Evolutionary conservation across 2,329 filamentous ascomycete genomes (phyloP).

Genomic region (Chrysoporthe cubensis): DNA sequence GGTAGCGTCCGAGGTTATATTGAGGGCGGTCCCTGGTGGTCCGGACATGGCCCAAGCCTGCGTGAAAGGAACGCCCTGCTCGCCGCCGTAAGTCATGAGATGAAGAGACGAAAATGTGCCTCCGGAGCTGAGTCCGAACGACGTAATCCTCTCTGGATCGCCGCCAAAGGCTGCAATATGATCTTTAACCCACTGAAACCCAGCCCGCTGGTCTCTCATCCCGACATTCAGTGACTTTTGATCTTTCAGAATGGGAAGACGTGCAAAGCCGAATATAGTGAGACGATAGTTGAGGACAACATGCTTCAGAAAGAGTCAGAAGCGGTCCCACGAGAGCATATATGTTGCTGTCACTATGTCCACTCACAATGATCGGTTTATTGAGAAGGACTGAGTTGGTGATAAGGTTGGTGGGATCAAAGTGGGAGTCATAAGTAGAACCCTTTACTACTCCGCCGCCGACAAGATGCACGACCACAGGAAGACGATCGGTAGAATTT

Average conservation of each 20-base stretch:
- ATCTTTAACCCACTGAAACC: conserved; percentile 36
- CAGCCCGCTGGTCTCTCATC: conserved; percentile 35
- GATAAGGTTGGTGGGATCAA: conserved; percentile 33
- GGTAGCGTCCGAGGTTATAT: conserved; percentile 37
- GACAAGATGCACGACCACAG: conserved; percentile 35
- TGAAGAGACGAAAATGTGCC: conserved; percentile 35
- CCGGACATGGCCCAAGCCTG: conserved; percentile 41
- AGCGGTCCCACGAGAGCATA: too few species aligned
- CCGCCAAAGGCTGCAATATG: conserved; percentile 37
- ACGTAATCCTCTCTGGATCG: conserved; percentile 33
- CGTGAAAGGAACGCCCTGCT: conserved; percentile 39
- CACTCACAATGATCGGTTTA: conserved; percentile 33
- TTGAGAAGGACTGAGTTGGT: conserved; percentile 28
- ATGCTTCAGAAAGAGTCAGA: neutral
- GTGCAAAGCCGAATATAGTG: conserved; percentile 39
- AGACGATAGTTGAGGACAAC: conserved; percentile 35
- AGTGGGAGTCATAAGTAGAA: conserved; percentile 34
- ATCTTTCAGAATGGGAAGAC: conserved; percentile 33
- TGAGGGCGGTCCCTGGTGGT: conserved; percentile 40
- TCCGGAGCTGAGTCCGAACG: conserved; percentile 32
- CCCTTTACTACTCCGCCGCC: conserved; percentile 37
- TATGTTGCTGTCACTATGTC: too few species aligned
- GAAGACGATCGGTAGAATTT: conserved; percentile 29
- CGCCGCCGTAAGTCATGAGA: conserved; percentile 36
- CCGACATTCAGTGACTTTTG: conserved; percentile 36